phyloP scores from a whole-genome alignment of 176 grass and related monocot genomes.

The Elaeis guineensis region DNA sequence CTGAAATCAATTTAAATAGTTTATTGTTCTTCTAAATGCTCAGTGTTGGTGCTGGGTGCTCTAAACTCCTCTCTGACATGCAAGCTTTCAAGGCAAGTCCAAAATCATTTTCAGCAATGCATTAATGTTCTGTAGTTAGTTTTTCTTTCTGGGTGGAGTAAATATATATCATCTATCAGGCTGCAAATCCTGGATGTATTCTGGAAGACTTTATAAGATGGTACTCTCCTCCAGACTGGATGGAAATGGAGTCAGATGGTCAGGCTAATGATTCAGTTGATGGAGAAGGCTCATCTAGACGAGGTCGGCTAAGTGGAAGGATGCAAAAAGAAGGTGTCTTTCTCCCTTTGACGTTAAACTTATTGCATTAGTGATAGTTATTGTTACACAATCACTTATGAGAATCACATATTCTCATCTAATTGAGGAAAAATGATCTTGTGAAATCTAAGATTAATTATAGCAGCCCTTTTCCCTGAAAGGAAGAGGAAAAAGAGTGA shows the following conservation, averaged over 20 bases:
- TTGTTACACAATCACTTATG: too few relatives aligned
- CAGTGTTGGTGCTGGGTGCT: slow-evolving; percentile 96
- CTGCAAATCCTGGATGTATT: slow-evolving; percentile 93
- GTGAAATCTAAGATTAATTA: too few relatives aligned
- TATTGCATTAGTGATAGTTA: too few relatives aligned
- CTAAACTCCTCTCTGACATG: slow-evolving; percentile 98
- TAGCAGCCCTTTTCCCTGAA: too few relatives aligned
- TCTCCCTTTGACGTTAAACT: too few relatives aligned
- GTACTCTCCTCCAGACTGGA: slow-evolving; percentile 98
- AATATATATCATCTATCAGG: slow-evolving; percentile 29
- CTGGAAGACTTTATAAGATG: slow-evolving; percentile 95
- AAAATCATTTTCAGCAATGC: slow-evolving; percentile 5
- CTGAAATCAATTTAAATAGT: neutral
- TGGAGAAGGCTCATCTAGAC: slow-evolving; percentile 80
- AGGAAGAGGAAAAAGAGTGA: too few relatives aligned
- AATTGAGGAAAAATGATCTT: too few relatives aligned
- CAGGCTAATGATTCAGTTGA: slow-evolving; percentile 19
- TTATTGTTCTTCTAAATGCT: slow-evolving; percentile 24
- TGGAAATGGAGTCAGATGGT: slow-evolving; percentile 30
- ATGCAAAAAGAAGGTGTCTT: slow-evolving; percentile 89
- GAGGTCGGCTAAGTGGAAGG: slow-evolving; percentile 67
- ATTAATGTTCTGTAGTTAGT: neutral
- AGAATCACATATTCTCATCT: too few relatives aligned
- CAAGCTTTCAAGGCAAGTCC: slow-evolving; percentile 96
- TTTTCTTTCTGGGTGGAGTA: too few relatives aligned